Evolutionary conservation across 106 monocot species (phyloP), one percentile per base, ranked within the genome.

Genomic region (Apostasia ramifera): DNA sequence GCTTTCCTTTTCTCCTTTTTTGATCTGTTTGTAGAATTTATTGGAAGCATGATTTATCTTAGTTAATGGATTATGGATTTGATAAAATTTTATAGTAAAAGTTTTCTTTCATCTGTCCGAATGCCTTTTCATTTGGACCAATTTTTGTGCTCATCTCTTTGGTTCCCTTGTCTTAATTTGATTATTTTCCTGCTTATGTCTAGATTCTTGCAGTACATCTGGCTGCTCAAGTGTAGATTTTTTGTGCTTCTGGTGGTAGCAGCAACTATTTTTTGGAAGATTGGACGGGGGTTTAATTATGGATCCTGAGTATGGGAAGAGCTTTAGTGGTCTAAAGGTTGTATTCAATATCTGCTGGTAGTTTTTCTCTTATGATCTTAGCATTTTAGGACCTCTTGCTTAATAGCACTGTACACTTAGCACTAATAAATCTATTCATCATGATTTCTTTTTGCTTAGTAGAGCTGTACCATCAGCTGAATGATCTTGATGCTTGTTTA

Each of bases 241-340:
- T 44, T 5, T 47, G 26, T 2, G 2, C 65, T 7, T 14, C 48
- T 65, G 10, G 56, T 4, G 56, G 56, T 26, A 26, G 56, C 4
- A 56, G 14, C 12, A 56, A 56, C 4, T 14, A 56, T 14, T 44
- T 62, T 0, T 57, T 26, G 26, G 56, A 57, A 44, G 62, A n/a
- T 4, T 2, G 4, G 15, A 41, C 8, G 5, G 61, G 11, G 43
- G 15, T 61, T 61, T 61, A 5, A 43, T 12, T 1, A 65, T 65
- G 65, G 65, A 65, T 65, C 65, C 65, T 26, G 65, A 65, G 48
- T 14, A 15, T 65, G 47, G 26, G 9, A 65, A 65, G 48, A 47
- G 46, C 9, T 13, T 3, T 1, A 11, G 48, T 65, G 15, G 48
- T 65, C 65, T 26, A 37, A 65, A 47, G 65, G 65, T 65, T 5